These are phyloP conservation scores for Lyophyllum semitale DNA, from an alignment of 768 basidiomycete species.

Conservation along the genomic window DNA sequence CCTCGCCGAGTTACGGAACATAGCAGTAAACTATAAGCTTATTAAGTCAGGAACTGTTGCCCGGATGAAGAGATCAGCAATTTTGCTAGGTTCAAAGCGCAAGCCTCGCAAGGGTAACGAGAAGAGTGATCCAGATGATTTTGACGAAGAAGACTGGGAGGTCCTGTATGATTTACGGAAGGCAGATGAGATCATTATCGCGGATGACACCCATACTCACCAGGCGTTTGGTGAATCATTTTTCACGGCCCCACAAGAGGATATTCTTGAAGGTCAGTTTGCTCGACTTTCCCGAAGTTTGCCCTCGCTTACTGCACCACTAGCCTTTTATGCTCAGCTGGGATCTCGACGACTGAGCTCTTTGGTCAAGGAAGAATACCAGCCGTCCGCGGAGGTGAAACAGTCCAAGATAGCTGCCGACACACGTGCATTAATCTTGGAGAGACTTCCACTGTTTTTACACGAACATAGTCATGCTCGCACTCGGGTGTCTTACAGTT, in stretches of 20 bases:
- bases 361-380: conserved; percentile 78
- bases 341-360: conserved; percentile 75
- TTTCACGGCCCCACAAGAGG: conserved; percentile 86
- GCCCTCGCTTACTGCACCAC: conserved; percentile 1
- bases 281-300: neutral
- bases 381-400: conserved; percentile 52
- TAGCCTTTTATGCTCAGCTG: conserved; percentile 75
- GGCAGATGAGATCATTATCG: conserved; percentile 74
- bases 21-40: conserved; percentile 75
- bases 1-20: conserved; percentile 77
- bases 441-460: conserved; percentile 87
- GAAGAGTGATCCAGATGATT: conserved; percentile 35
- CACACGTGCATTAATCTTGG: conserved; percentile 65
- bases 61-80: conserved; percentile 69
- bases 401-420: conserved; percentile 50
- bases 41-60: conserved; percentile 51
- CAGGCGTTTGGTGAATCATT: conserved; percentile 78
- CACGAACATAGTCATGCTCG: conserved; percentile 81
- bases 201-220: conserved; percentile 83
- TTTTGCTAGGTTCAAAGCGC: conserved; percentile 76
- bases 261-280: conserved; percentile 75
- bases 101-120: conserved; percentile 37
- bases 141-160: conserved; percentile 78
- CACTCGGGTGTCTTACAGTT: conserved; percentile 60
- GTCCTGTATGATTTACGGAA: conserved; percentile 69